phyloP scores from a whole-genome alignment of 441 rosid genomes.

The Pelargonium citronellum region DNA sequence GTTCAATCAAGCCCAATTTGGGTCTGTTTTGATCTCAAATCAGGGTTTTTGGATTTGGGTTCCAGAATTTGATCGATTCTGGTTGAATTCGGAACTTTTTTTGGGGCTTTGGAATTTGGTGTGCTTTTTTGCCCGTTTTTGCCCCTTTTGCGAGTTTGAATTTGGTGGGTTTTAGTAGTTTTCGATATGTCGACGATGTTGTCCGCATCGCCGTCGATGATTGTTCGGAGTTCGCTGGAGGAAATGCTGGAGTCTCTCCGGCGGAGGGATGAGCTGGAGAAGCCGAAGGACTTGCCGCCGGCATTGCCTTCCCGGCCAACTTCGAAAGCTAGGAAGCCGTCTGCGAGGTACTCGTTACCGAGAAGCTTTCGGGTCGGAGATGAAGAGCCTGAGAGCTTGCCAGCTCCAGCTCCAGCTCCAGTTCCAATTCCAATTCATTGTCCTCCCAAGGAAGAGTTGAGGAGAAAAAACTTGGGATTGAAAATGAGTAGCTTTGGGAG shows the following conservation, averaged over 20 bases:
- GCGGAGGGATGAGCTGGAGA: slow-evolving; percentile 62
- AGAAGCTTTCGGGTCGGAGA: slow-evolving; percentile 7
- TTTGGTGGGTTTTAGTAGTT: too few relatives aligned
- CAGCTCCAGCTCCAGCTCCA: background rate
- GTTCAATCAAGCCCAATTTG: background rate
- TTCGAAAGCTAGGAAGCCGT: slow-evolving; percentile 78
- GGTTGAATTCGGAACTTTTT: background rate
- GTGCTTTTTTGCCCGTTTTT: too few relatives aligned
- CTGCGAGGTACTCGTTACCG: slow-evolving; percentile 70
- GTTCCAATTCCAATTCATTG: too few relatives aligned
- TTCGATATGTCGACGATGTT: background rate
- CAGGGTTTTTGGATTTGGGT: background rate
- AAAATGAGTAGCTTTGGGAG: slow-evolving; percentile 67
- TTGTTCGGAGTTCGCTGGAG: slow-evolving; percentile 81
- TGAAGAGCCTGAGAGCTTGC: slow-evolving; percentile 19
- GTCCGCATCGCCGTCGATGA: slow-evolving; percentile 20
- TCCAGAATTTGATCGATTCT: background rate
- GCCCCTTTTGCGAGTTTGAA: too few relatives aligned
- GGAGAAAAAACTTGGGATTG: slow-evolving; percentile 31
- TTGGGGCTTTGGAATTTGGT: background rate
- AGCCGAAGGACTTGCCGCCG: slow-evolving; percentile 75
- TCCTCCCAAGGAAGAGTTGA: slow-evolving; percentile 7
- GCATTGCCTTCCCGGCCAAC: slow-evolving; percentile 87
- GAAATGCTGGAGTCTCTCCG: slow-evolving; percentile 87
- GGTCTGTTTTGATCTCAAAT: background rate